Evolutionary conservation across 208 protist genomes (phyloP).

Genomic region (Trypanosoma melophagium): DNA sequence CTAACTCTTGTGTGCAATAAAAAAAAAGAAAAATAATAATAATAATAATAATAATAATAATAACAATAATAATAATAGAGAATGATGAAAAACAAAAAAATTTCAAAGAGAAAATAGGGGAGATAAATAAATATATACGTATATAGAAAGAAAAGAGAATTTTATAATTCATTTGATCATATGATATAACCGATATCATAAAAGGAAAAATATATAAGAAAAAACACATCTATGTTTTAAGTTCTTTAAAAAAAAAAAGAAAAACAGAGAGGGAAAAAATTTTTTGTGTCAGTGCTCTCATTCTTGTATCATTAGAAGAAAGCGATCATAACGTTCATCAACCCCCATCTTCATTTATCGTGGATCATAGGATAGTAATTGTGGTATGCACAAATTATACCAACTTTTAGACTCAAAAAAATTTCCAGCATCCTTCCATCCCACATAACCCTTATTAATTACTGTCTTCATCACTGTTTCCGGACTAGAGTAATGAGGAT

Average conservation of each 20-base stretch:
- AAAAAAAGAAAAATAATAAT: constrained; percentile 11
- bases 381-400: constrained; percentile 95
- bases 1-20: not conserved
- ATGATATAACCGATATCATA: too few species aligned
- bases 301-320: constrained; percentile 8
- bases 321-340: not conserved
- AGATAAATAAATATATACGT: too few species aligned
- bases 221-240: too few species aligned
- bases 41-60: constrained; percentile 18
- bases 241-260: not conserved
- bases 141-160: too few species aligned
- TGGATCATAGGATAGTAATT: constrained; percentile 53
- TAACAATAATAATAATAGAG: constrained; percentile 6
- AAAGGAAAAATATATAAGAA: too few species aligned
- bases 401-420: constrained; percentile 87
- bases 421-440: constrained; percentile 81
- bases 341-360: constrained; percentile 31
- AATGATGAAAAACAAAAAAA: not conserved
- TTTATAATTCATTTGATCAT: too few species aligned
- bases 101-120: not conserved
- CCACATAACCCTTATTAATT: constrained; percentile 86
- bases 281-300: not conserved
- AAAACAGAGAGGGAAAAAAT: constrained; percentile 1
- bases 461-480: constrained; percentile 74
- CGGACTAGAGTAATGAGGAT: constrained; percentile 93